Percentiles rank a stretch among this genome's conserved stretches.
Evolutionary conservation across 345 rosid genomes (phyloP).

Genomic region (Syzygium grande): DNA sequence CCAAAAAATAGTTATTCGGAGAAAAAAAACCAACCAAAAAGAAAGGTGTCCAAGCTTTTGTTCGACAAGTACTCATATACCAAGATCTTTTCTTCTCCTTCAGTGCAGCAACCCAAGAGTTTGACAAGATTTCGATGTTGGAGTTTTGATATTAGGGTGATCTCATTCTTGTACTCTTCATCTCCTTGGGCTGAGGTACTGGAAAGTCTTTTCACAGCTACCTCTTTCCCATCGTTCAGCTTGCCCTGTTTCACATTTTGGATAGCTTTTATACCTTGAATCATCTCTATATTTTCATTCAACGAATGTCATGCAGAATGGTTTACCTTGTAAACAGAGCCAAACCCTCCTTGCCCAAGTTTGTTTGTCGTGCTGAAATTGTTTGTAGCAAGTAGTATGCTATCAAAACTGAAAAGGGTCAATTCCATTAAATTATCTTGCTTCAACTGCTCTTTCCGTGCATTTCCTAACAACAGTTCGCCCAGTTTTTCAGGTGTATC

Average conservation of each 20-base stretch:
- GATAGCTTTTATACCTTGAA: background rate
- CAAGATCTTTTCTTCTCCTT: constrained; percentile 44
- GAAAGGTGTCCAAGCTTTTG: background rate
- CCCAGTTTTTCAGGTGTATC: background rate
- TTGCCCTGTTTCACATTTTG: constrained; percentile 25
- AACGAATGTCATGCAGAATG: background rate
- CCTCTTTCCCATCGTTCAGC: constrained; percentile 24
- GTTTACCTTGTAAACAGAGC: constrained; percentile 2
- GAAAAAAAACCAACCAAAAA: constrained; percentile 5
- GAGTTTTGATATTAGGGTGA: constrained; percentile 37
- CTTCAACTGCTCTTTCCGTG: background rate
- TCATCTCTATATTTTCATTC: background rate
- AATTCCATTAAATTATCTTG: background rate
- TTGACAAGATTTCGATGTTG: constrained; percentile 60
- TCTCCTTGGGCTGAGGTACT: constrained; percentile 49
- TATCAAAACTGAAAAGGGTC: background rate
- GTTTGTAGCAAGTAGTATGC: background rate
- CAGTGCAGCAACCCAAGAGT: constrained; percentile 47
- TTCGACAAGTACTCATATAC: constrained; percentile 26
- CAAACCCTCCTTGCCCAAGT: constrained; percentile 8
- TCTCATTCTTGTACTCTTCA: constrained; percentile 48
- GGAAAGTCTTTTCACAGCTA: constrained; percentile 59
- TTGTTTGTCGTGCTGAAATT: background rate
- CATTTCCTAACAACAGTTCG: background rate
- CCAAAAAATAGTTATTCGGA: background rate